Evolutionary conservation across 345 rosid species (phyloP), one percentile per base, ranked within the genome.

Genomic region (Moricandia moricandioides): DNA sequence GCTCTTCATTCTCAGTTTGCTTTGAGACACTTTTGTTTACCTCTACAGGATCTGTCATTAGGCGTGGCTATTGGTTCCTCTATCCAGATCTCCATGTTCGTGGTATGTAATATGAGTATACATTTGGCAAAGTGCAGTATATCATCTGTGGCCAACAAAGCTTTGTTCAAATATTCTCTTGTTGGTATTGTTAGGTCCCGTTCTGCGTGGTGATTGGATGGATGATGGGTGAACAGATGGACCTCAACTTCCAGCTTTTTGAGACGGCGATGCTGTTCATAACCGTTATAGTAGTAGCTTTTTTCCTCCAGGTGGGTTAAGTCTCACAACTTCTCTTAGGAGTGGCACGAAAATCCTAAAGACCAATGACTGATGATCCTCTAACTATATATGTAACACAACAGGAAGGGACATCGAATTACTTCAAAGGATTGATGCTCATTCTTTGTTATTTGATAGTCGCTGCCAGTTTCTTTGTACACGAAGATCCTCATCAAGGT

Each of bases 1-100:
- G 3, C 21, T 62, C 18, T 67, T 54, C n/a, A 51, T 67, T 69
- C 18, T 12, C 3, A 70, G 9, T 10, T 67, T 4, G n/a, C 52
- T 8, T 40, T 67, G 74, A 62, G 57, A 61, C 70, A 39, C 37
- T 13, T 35, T 52, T 30, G 31, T 45, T 45, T 18, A 35, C 51
- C 24, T 80, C 9, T 74, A 76, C 89, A 95, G 99, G 99, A 95
- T 83, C 84, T 95, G 74, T 90, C 99, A 16, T 43, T 92, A 83
- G 97, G 99, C 71, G 97, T 95, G 81, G 99, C 99, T 64, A 95
- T 95, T 65, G 99, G 99, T 29, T 95, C 99, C 56, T 95, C 99
- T 6, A 95, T 96, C 16, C 97, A 95, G 81, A 92, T 95, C 67
- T 84, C 99, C 64, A 92, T 95, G 99, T 95, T 95, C 67, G 97